Evolutionary conservation across 2,329 filamentous ascomycete species (phyloP), one percentile per base, ranked within the genome.

Genomic region (Chrysosporium queenslandicum): DNA sequence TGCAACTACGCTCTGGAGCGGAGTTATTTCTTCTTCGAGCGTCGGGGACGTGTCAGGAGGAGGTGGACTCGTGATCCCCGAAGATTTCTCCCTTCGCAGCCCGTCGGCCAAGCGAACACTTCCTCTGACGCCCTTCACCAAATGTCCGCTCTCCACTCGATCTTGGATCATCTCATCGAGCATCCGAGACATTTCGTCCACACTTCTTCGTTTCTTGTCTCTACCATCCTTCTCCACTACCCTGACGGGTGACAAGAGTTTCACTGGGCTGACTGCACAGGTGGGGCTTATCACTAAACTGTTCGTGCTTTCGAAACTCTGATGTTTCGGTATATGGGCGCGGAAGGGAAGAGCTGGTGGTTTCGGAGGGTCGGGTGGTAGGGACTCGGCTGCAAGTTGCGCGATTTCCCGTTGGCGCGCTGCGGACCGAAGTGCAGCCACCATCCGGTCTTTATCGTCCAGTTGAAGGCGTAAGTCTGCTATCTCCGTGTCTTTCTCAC

Each of bases 91-190:
- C 37, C 37, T 41, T 37, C 45, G 45, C 14, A 37, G 5, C 16
- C 74, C 75, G 39, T 64, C 68, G 4, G 76, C 74, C 32, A 85
- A 65, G 46, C 81, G 78, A 47, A 87, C 77, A 62, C 82, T 87
- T 37, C 83, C 85, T 55, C 83, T 75, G 48, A 72, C 71, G 49
- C 82, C 77, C 61, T 85, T 81, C 27, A 87, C 75, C 20, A 87
- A 71, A 51, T 87, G 81, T 20, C 86, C 87, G 49, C 76, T 81
- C 60, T 92, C 86, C 50, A 94, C 85, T 53, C 86, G 82, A 63
- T 91, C 86, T 64, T 90, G 86, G 55, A 96, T 92, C 91, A 97
- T 96, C 70, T 95, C 88, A 62, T 97, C 91, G 23, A 96, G 78
- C 73, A 96, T 89, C 61, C 83, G 81, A 59, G 87, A 94, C 82